Evolutionary conservation across 805 yeast genomes (phyloP).

Genomic region (Zygoascus biomembranicola): DNA sequence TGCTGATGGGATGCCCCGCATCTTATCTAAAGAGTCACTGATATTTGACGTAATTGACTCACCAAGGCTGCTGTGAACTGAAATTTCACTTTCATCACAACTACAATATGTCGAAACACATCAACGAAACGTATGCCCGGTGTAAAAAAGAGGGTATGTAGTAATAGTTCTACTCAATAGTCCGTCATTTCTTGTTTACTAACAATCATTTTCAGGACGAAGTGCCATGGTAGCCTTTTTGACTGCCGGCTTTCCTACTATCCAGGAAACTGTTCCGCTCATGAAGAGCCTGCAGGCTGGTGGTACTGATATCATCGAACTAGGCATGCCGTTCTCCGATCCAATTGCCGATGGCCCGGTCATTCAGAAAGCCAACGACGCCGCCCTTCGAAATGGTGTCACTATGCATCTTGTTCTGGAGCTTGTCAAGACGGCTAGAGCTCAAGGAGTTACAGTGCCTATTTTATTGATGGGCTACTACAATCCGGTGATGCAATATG

Average conservation of each 20-base stretch:
- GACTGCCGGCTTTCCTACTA: conserved; percentile 89
- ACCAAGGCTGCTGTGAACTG: not conserved
- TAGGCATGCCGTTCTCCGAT: conserved; percentile 95
- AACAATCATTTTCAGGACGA: conserved; percentile 38
- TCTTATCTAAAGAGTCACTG: not conserved
- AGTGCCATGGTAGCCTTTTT: conserved; percentile 85
- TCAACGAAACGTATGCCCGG: conserved; percentile 51
- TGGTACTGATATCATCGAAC: conserved; percentile 90
- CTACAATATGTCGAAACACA: conserved; percentile 43
- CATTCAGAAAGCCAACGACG: conserved; percentile 73
- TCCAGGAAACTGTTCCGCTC: conserved; percentile 81
- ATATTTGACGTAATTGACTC: not conserved
- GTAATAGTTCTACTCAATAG: conserved; percentile 44
- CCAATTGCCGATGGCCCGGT: conserved; percentile 99
- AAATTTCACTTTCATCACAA: not conserved
- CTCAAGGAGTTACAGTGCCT: conserved; percentile 78
- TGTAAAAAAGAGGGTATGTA: conserved; percentile 42
- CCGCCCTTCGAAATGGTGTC: conserved; percentile 78
- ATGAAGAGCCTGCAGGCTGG: conserved; percentile 85
- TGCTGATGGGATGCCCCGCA: no score
- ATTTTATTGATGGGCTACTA: conserved; percentile 95
- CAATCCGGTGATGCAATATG: conserved; percentile 85
- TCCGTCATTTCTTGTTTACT: conserved; percentile 74
- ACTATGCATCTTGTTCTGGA: conserved; percentile 63
- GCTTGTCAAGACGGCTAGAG: conserved; percentile 66